phyloP scores from a whole-genome alignment of 768 basidiomycete genomes.

The Butyriboletus loyo region DNA sequence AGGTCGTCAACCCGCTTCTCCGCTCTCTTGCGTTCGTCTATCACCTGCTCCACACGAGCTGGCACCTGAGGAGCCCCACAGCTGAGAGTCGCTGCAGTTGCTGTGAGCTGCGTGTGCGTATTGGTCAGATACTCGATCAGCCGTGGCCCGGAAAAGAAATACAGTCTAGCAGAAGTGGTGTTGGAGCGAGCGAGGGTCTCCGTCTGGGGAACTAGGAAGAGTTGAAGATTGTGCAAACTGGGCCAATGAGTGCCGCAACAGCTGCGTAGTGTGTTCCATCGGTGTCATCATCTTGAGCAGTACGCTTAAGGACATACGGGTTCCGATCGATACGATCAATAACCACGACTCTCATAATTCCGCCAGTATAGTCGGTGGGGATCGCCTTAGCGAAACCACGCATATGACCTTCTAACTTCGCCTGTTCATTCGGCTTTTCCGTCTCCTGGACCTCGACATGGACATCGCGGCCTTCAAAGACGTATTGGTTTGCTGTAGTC shows the following conservation, averaged over 20 bases:
- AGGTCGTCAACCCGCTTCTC: constrained; percentile 69
- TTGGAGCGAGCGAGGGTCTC: constrained; percentile 60
- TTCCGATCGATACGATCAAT: constrained; percentile 83
- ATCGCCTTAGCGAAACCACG: constrained; percentile 54
- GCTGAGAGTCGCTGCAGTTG: constrained; percentile 58
- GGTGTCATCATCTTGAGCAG: constrained; percentile 6
- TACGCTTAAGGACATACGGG: constrained; percentile 47
- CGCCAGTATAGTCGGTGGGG: constrained; percentile 72
- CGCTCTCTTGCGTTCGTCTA: constrained; percentile 62
- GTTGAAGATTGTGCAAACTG: constrained; percentile 66
- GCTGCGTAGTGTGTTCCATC: constrained; percentile 32
- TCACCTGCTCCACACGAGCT: constrained; percentile 62
- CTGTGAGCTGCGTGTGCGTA: constrained; percentile 53
- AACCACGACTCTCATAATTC: constrained; percentile 72
- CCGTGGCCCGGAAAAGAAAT: constrained; percentile 81
- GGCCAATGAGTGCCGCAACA: constrained; percentile 87
- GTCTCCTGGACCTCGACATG: constrained; percentile 76
- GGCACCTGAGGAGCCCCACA: constrained; percentile 66
- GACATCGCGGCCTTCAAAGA: constrained; percentile 65
- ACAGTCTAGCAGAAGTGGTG: constrained; percentile 66
- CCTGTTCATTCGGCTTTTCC: constrained; percentile 35
- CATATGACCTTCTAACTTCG: constrained; percentile 42
- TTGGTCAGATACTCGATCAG: constrained; percentile 60
- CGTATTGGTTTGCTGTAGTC: constrained; percentile 59
- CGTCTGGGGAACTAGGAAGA: constrained; percentile 69